Evolutionary conservation across 352 stramenopile species (phyloP).

Genomic region (Globisporangium irregulare): DNA sequence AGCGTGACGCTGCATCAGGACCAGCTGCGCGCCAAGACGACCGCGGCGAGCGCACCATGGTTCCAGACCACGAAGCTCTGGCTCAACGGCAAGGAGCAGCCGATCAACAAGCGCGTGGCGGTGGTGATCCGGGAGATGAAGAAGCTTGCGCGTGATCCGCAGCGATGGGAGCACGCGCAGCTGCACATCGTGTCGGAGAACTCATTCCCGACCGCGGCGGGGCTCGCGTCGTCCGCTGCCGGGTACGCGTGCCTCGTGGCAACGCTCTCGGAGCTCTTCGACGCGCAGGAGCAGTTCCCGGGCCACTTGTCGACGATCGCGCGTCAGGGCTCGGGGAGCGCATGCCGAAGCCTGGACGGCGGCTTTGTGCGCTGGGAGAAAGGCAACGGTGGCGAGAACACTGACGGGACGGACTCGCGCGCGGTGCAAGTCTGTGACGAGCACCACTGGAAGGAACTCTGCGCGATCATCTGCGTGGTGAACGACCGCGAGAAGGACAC

Average conservation of each 20-base stretch:
- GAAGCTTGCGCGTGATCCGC: slow-evolving; percentile 28
- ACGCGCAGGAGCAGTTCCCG: slow-evolving; percentile 82
- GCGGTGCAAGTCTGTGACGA: slow-evolving; percentile 82
- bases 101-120: slow-evolving; percentile 79
- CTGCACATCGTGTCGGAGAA: slow-evolving; percentile 96
- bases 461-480: slow-evolving; percentile 96
- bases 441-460: slow-evolving; percentile 92
- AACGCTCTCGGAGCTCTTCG: slow-evolving; percentile 88
- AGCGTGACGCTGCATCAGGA: slow-evolving; percentile 96
- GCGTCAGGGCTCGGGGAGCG: slow-evolving; percentile 93
- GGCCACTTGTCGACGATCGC: slow-evolving; percentile 92
- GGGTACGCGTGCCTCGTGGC: slow-evolving; percentile 95
- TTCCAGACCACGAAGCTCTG: slow-evolving; percentile 92
- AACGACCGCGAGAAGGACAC: slow-evolving; percentile 97
- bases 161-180: slow-evolving; percentile 24
- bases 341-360: slow-evolving; percentile 94
- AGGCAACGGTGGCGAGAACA: slow-evolving; percentile 57
- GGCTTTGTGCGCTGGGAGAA: slow-evolving; percentile 97
- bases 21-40: slow-evolving; percentile 95
- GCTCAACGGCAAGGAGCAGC: slow-evolving; percentile 93
- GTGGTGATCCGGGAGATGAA: slow-evolving; percentile 71
- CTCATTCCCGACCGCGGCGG: slow-evolving; percentile 97
- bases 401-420: slow-evolving; percentile 70
- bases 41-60: slow-evolving; percentile 58
- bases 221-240: slow-evolving; percentile 96